These are phyloP conservation scores for Catenaria anguillulae DNA, from an alignment of 371 early-diverging fungal genomes.

Conservation along the genomic window DNA sequence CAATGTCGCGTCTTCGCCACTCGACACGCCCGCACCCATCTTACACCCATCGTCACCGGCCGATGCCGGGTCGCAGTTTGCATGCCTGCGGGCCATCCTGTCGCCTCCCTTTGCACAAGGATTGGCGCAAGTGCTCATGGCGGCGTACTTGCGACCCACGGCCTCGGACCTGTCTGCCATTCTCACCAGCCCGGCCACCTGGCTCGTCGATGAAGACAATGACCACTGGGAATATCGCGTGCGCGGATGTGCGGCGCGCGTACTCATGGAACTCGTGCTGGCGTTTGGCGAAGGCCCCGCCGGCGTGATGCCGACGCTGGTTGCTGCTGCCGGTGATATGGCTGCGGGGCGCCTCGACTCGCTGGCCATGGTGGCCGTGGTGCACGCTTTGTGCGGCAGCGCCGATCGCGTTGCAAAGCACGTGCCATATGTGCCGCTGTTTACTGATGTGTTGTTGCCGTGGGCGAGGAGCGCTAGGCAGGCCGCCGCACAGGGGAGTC, in stretches of 20 bases:
- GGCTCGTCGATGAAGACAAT: background rate
- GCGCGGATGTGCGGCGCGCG: background rate
- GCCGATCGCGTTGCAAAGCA: background rate
- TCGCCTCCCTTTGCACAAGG: background rate
- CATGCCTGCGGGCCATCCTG: background rate
- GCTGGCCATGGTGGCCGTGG: background rate
- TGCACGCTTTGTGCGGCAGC: background rate
- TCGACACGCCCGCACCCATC: too few relatives aligned
- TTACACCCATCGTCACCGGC: background rate
- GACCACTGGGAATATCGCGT: background rate
- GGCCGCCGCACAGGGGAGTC: background rate
- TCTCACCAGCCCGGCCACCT: background rate
- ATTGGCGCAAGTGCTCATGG: background rate
- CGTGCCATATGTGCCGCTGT: background rate
- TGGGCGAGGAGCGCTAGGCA: background rate
- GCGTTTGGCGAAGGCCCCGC: background rate
- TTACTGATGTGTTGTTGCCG: background rate
- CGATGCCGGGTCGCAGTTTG: background rate
- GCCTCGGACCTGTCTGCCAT: background rate
- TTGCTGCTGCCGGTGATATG: background rate
- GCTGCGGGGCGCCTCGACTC: background rate
- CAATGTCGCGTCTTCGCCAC: too few relatives aligned
- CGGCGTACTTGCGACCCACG: background rate
- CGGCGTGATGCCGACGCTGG: background rate
- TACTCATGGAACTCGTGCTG: background rate